Base-by-base conservation (phyloP, 345 rosid species). In the Euphorbia tirucalli region DNA sequence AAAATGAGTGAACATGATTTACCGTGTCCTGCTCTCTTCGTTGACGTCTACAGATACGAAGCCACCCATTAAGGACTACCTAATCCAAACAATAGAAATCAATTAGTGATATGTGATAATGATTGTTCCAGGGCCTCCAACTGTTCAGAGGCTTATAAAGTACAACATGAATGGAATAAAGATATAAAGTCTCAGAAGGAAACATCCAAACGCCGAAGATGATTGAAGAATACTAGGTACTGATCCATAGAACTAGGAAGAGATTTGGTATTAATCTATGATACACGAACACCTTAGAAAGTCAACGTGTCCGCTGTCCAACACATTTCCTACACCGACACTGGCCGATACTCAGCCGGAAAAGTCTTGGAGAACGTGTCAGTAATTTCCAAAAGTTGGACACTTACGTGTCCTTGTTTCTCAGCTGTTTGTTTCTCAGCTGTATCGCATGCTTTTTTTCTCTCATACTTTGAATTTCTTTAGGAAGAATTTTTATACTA, bases 21-120 rank as follows among this genome's bases (percentile, higher is more conserved):
- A 88, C 99, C 87, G 88, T 82, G 78, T 95, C 97, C 74, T 89
- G 97, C 73, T 86, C 97, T 80, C 91, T 87, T 35, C 96, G 80
- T 63, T 90, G 97, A 70, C 80, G 93, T 83, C 85, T 93, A 74
- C 65, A 91, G 31, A 90, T 86, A 52, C 91, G 93, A 75, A 95
- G 96, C 96, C 98, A 95, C 50, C 89, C 94, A 86, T 91, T 95
- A 37, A 93, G 87, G 50, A 87, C 87, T 66, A 85, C 88, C 99
- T 95, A 63, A 43, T 52, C 54, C 71, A 67, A 46, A 56, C 39
- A 11, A 48, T 27, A 19, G 44, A 6, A 49, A 30, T 66, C 37
- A 68, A 22, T 25, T 67, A 65, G 54, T 28, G 79, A 75, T 71
- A 67, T 8, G 4, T 52, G 22, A 46, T 32, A 77, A 74, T 64